Percentiles rank a stretch among this genome's conserved stretches.
Evolutionary conservation across 2,329 filamentous ascomycete genomes (phyloP).

Genomic region (Diaporthe helianthi): DNA sequence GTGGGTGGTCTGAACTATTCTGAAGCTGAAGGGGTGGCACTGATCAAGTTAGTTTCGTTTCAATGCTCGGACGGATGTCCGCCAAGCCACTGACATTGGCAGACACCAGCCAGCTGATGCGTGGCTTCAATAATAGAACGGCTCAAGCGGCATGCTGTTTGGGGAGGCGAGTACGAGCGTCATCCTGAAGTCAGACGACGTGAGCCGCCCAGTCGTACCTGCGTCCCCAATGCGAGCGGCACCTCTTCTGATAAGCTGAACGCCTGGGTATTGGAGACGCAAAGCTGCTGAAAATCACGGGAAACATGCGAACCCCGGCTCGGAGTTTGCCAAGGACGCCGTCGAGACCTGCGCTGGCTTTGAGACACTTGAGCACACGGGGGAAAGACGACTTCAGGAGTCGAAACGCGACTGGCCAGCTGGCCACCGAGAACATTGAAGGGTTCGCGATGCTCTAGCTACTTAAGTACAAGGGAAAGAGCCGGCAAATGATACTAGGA

Average conservation of each 20-base stretch:
- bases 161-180: slow-evolving; percentile 3
- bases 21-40: slow-evolving; percentile 23
- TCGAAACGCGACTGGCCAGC: slow-evolving; percentile 10
- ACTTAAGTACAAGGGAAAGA: background rate
- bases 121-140: no score
- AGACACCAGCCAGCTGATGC: slow-evolving; percentile 24
- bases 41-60: slow-evolving; percentile 27
- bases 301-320: background rate
- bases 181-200: slow-evolving; percentile 19
- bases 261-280: background rate
- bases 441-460: background rate
- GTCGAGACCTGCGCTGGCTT: slow-evolving; percentile 7
- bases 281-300: background rate
- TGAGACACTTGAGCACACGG: background rate
- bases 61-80: slow-evolving; percentile 20
- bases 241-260: slow-evolving; percentile 1
- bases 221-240: slow-evolving; percentile 11
- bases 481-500: background rate
- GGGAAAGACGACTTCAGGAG: background rate
- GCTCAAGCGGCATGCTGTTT: slow-evolving; percentile 19
- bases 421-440: no score
- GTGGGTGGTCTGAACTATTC: slow-evolving; percentile 26
- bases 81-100: slow-evolving; percentile 27
- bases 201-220: slow-evolving; percentile 24
- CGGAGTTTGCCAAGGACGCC: slow-evolving; percentile 13